Conservation (phyloP, 2,329 filamentous ascomycete species). For the Cryphonectria nitschkei region DNA sequence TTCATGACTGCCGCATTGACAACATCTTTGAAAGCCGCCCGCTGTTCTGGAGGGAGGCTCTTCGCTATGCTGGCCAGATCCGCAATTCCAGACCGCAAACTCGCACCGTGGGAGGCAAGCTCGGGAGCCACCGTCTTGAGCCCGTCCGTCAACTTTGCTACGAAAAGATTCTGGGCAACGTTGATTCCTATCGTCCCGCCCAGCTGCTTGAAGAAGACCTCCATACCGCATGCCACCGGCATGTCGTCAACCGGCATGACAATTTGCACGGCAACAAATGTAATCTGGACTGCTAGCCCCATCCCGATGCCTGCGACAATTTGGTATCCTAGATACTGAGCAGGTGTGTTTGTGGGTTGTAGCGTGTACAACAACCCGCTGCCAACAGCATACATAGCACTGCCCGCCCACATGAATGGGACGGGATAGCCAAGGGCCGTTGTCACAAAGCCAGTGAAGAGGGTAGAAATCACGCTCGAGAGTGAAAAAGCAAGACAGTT, state of each 20-base stretch:
- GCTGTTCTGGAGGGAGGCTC: background rate
- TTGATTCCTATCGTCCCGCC: constrained; percentile 13
- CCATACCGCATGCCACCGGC: constrained; percentile 12
- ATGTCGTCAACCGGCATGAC: constrained; percentile 12
- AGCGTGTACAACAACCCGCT: constrained; percentile 18
- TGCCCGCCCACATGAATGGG: constrained; percentile 16
- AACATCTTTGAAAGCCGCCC: background rate
- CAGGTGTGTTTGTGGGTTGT: background rate
- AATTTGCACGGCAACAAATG: constrained; percentile 20
- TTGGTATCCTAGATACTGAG: background rate
- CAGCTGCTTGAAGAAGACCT: constrained; percentile 14
- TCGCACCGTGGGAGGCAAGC: background rate
- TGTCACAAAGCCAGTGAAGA: constrained; percentile 15
- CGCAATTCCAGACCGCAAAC: background rate
- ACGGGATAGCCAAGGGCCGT: constrained; percentile 6
- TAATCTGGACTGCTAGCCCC: constrained; percentile 18
- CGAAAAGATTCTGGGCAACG: constrained; percentile 12
- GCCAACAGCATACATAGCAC: constrained; percentile 14
- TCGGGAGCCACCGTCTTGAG: background rate
- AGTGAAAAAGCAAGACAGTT: constrained; percentile 20
- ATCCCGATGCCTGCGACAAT: constrained; percentile 21
- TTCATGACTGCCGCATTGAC: constrained; percentile 5
- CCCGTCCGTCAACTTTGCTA: background rate
- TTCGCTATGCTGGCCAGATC: background rate
- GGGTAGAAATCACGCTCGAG: constrained; percentile 10